These are phyloP conservation scores for Ogataea neopini DNA, from an alignment of 805 yeast species.

Conservation along the genomic window DNA sequence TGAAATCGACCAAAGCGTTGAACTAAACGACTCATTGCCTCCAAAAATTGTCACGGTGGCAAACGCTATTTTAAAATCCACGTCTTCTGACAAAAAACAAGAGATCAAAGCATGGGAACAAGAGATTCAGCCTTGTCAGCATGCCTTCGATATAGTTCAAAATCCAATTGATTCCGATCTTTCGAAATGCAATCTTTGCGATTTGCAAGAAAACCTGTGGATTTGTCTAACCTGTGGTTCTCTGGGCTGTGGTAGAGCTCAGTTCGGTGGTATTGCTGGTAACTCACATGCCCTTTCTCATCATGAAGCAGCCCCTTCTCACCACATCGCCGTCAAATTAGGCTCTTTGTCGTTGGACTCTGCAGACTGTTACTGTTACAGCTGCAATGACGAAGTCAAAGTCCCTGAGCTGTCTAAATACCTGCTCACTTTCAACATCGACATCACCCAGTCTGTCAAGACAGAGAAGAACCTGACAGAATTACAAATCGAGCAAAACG, in stretches of 20 bases:
- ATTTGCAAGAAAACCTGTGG: slow-evolving; percentile 81
- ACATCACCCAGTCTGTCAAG: slow-evolving; percentile 53
- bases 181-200: slow-evolving; percentile 57
- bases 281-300: slow-evolving; percentile 87
- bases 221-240: slow-evolving; percentile 87
- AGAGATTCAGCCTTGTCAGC: slow-evolving; percentile 78
- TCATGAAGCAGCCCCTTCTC: slow-evolving; percentile 51
- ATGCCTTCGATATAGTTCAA: slow-evolving; percentile 59
- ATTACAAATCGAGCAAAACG: slow-evolving; percentile 87
- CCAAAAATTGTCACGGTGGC: slow-evolving; percentile 37
- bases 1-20: slow-evolving; percentile 29
- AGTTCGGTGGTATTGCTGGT: slow-evolving; percentile 93
- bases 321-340: slow-evolving; percentile 84
- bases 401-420: slow-evolving; percentile 57
- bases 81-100: slow-evolving; percentile 58
- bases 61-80: slow-evolving; percentile 50
- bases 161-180: slow-evolving; percentile 32
- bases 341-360: slow-evolving; percentile 83
- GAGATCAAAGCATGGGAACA: slow-evolving; percentile 92
- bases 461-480: slow-evolving; percentile 90
- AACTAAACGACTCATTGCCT: slow-evolving; percentile 31
- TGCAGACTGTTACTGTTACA: slow-evolving; percentile 86
- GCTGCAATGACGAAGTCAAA: slow-evolving; percentile 84
- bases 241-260: slow-evolving; percentile 94
- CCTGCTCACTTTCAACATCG: slow-evolving; percentile 66